Evolutionary conservation across 345 rosid genomes (phyloP), one percentile per base, ranked within the genome.

Genomic region (Ceriops zippeliana): DNA sequence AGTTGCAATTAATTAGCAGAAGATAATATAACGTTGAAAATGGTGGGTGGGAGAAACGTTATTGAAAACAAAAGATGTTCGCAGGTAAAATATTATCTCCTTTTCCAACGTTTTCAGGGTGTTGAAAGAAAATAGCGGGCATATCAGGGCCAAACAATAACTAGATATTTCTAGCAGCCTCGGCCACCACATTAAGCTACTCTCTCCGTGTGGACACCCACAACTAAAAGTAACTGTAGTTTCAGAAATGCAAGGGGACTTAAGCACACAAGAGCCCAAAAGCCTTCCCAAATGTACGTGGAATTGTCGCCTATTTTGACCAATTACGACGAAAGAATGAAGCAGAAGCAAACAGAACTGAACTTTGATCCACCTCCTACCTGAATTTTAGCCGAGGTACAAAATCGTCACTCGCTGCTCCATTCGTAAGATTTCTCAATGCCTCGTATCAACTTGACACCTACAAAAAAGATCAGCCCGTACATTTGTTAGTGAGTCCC

Each of bases 171-270:
- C 73, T 63, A 68, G 30, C 62, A 28, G 38, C 38, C 66, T 35
- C 62, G 62, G 58, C 62, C 56, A 63, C 58, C 61, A 64, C 62
- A 61, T 77, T 63, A 58, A 21, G 26, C 58, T 53, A 35, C 52
- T 37, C 73, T 65, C 19, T 71, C 66, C 19, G 11, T 67, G 67
- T 62, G 20, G 2, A 52, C 56, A 53, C 58, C 35, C 24, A 0
- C 0, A 9, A 32, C 58, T 38, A 6, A 63, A 28, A 28, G 3
- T 20, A 35, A 19, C 62, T 19, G 52, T 51, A 34, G 24, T 61
- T 22, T 52, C 34, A 61, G 66, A 70, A 70, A 70, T 35, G 66
- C 9, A 26, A 62, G 26, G 53, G 53, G 5, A 26, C 15, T 1
- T 20, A n/a, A 15, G 57, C 54, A n/a, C 28, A 1, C 10, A 46